phyloP scores from a whole-genome alignment of 2,329 filamentous ascomycete genomes.

The Aspergillus fischeri region DNA sequence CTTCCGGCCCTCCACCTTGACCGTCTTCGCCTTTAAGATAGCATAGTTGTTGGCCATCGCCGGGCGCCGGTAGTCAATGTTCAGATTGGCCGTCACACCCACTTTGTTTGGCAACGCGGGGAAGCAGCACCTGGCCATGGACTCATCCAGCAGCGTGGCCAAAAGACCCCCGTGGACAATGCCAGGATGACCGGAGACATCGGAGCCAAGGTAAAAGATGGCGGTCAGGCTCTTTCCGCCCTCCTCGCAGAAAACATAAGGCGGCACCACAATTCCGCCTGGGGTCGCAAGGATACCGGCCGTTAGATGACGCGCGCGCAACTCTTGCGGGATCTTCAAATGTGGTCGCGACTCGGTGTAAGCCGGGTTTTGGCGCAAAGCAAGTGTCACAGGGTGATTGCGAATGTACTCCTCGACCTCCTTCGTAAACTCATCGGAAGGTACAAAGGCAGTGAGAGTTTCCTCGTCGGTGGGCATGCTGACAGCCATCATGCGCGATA shows the following conservation, averaged over 20 bases:
- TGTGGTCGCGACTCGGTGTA: slow-evolving; percentile 78
- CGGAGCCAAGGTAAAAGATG: slow-evolving; percentile 71
- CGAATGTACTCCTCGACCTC: slow-evolving; percentile 71
- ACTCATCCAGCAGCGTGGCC: slow-evolving; percentile 90
- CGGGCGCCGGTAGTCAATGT: slow-evolving; percentile 75
- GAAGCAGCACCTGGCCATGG: slow-evolving; percentile 82
- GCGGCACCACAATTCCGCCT: slow-evolving; percentile 74
- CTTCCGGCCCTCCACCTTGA: slow-evolving; percentile 85
- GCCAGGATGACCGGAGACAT: slow-evolving; percentile 83
- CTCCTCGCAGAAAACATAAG: slow-evolving; percentile 69
- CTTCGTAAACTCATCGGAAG: slow-evolving; percentile 48
- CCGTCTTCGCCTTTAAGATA: slow-evolving; percentile 73
- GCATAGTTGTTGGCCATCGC: slow-evolving; percentile 71
- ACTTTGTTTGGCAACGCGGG: slow-evolving; percentile 76
- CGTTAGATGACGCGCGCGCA: slow-evolving; percentile 73
- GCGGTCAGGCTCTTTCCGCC: slow-evolving; percentile 66
- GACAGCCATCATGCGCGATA: slow-evolving; percentile 32
- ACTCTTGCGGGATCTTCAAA: slow-evolving; percentile 70
- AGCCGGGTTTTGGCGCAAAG: slow-evolving; percentile 62
- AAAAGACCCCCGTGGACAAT: slow-evolving; percentile 88
- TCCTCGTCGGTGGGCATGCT: slow-evolving; percentile 64
- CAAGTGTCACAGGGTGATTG: slow-evolving; percentile 67
- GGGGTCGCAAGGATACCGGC: slow-evolving; percentile 73
- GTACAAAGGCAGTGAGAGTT: slow-evolving; percentile 63
- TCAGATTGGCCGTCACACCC: slow-evolving; percentile 81